Conservation (phyloP, 208 protist genomes). For the Trypanosoma congolense region DNA sequence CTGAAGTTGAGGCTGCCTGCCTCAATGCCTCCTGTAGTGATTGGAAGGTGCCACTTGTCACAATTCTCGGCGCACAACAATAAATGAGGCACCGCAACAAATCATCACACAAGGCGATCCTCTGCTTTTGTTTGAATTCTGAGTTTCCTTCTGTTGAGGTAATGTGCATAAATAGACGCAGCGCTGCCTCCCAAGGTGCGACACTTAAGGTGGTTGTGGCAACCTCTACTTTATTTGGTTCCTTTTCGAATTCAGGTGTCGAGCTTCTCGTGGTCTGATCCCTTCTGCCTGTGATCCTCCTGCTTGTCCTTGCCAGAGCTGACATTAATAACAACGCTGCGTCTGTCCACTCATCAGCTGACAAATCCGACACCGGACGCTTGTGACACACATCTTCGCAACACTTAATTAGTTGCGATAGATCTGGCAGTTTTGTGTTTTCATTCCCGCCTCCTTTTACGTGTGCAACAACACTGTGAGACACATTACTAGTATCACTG, state of each 20-base stretch:
- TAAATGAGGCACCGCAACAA: constrained; percentile 18
- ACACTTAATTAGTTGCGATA: constrained; percentile 7
- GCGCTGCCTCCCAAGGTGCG: constrained; percentile 2
- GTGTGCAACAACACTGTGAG: not conserved
- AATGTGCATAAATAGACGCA: constrained; percentile 14
- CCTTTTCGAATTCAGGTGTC: not conserved
- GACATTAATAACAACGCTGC: constrained; percentile 8
- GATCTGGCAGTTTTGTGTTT: not conserved
- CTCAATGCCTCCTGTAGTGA: constrained; percentile 5
- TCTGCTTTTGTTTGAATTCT: not conserved
- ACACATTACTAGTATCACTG: not conserved
- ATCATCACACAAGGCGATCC: constrained; percentile 2
- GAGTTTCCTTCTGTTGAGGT: not conserved
- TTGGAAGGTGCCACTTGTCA: constrained; percentile 14
- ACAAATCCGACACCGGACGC: not conserved
- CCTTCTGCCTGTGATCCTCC: not conserved
- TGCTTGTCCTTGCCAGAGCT: constrained; percentile 7
- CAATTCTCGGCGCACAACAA: constrained; percentile 14
- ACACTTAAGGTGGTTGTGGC: not conserved
- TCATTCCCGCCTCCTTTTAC: not conserved
- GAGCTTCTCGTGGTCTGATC: not conserved
- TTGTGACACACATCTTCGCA: constrained; percentile 14
- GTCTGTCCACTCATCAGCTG: constrained; percentile 13
- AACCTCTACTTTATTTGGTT: not conserved
- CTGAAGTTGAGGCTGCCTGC: not conserved